Evolutionary conservation across 208 protist species (phyloP).

Genomic region (Novymonas esmeraldas): DNA sequence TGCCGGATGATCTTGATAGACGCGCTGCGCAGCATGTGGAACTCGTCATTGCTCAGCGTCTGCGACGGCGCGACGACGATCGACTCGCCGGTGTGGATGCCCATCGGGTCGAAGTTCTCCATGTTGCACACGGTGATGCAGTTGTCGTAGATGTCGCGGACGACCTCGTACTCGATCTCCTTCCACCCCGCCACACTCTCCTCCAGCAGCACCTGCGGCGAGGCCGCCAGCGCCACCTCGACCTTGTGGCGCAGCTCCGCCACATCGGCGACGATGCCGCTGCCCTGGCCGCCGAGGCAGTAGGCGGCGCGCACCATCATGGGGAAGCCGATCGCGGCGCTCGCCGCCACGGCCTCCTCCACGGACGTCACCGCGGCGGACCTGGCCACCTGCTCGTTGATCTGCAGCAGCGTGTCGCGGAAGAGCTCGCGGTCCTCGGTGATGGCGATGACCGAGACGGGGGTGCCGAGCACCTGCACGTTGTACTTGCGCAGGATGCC

Average conservation of each 20-base stretch:
- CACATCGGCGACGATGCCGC: conserved; percentile 95
- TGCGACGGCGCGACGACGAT: conserved; percentile 99
- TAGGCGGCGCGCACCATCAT: conserved; percentile 98
- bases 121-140: conserved; percentile 99
- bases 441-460: conserved; percentile 94
- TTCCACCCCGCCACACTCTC: conserved; percentile 99
- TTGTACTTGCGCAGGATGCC: conserved; percentile 94
- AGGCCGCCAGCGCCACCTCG: conserved; percentile 82
- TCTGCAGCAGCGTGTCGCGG: conserved; percentile 95
- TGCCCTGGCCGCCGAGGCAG: conserved; percentile 98
- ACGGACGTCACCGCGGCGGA: conserved; percentile 80
- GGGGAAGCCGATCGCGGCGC: conserved; percentile 93
- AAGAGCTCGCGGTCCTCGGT: conserved; percentile 99
- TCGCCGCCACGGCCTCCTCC: conserved; percentile 68
- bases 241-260: conserved; percentile 83
- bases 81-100: conserved; percentile 98
- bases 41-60: conserved; percentile 97
- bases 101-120: conserved; percentile 99
- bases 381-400: conserved; percentile 94
- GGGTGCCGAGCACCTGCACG: conserved; percentile 96
- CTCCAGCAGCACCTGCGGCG: conserved; percentile 97
- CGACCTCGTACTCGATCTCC: conserved; percentile 99
- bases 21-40: conserved; percentile 97
- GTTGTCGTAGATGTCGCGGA: conserved; percentile 98
- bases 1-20: conserved; percentile 97